Conservation (phyloP, 1,284 basidiomycete species). For the Austroboletus niveus region DNA sequence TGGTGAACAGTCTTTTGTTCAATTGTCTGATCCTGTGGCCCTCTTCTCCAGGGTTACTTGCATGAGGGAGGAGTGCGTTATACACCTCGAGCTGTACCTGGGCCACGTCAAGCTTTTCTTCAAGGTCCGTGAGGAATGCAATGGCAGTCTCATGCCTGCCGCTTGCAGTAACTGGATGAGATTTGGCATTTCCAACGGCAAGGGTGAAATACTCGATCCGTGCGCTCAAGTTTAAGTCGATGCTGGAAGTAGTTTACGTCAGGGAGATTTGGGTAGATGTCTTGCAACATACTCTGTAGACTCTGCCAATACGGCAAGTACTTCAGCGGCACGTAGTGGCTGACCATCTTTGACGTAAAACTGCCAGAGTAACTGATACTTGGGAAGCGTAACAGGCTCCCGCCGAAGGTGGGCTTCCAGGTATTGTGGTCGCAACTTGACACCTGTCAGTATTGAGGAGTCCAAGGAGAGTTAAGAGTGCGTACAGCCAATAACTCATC, state of each 20-base stretch:
- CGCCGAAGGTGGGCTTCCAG: slow-evolving; percentile 86
- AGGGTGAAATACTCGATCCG: slow-evolving; percentile 90
- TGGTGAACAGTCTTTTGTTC: slow-evolving; percentile 56
- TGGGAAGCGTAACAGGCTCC: slow-evolving; percentile 77
- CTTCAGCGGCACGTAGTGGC: slow-evolving; percentile 82
- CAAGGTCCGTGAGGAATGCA: slow-evolving; percentile 87
- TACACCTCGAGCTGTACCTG: slow-evolving; percentile 94
- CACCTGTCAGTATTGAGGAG: slow-evolving; percentile 7
- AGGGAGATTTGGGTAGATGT: neutral
- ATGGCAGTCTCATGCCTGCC: slow-evolving; percentile 83
- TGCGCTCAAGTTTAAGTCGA: slow-evolving; percentile 66
- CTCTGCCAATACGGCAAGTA: slow-evolving; percentile 84
- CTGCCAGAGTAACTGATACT: slow-evolving; percentile 94
- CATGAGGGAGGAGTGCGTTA: slow-evolving; percentile 58
- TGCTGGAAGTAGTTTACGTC: slow-evolving; percentile 39
- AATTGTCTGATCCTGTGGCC: slow-evolving; percentile 56
- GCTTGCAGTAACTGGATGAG: slow-evolving; percentile 75
- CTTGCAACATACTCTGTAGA: slow-evolving; percentile 65
- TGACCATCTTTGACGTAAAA: slow-evolving; percentile 92
- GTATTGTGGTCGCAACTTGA: slow-evolving; percentile 76
- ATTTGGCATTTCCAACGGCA: slow-evolving; percentile 94
- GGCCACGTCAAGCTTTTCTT: slow-evolving; percentile 96
- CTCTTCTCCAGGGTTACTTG: slow-evolving; percentile 56
- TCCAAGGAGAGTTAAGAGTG: slow-evolving; percentile 7
- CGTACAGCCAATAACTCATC: slow-evolving; percentile 89